Conservation (phyloP, 2,329 filamentous ascomycete genomes). For the Claviceps sp. region DNA sequence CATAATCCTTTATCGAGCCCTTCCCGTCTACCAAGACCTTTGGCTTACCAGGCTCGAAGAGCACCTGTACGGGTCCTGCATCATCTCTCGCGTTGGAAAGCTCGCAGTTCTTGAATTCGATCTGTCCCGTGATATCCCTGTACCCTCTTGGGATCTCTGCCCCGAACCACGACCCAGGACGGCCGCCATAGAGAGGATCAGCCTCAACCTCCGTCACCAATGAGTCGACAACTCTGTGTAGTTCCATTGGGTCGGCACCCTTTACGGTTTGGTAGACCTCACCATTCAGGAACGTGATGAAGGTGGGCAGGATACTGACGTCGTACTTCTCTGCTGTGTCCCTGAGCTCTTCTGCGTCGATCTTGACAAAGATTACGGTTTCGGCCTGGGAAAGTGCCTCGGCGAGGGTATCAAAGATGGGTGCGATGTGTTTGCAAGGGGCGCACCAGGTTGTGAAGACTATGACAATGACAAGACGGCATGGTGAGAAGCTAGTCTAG, state of each 20-base stretch:
- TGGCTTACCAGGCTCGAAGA: slow-evolving; percentile 62
- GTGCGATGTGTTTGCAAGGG: slow-evolving; percentile 73
- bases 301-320: slow-evolving; percentile 74
- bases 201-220: slow-evolving; percentile 50
- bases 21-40: slow-evolving; percentile 46
- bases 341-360: slow-evolving; percentile 68
- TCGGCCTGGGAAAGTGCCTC: slow-evolving; percentile 55
- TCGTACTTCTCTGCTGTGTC: slow-evolving; percentile 61
- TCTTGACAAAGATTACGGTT: slow-evolving; percentile 70
- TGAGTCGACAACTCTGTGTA: slow-evolving; percentile 59
- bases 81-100: slow-evolving; percentile 76
- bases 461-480: slow-evolving; percentile 20
- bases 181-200: slow-evolving; percentile 12
- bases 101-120: slow-evolving; percentile 70
- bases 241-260: slow-evolving; percentile 59
- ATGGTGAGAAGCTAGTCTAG: slow-evolving; percentile 7
- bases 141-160: slow-evolving; percentile 68
- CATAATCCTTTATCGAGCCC: slow-evolving; percentile 55
- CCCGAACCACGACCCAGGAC: slow-evolving; percentile 52
- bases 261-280: slow-evolving; percentile 53
- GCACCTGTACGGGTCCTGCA: slow-evolving; percentile 54
- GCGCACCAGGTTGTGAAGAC: slow-evolving; percentile 83
- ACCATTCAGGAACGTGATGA: slow-evolving; percentile 71
- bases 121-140: slow-evolving; percentile 65
- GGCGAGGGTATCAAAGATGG: slow-evolving; percentile 68